Conservation (phyloP, 208 protist genomes). For the Angomonas ambiguus region DNA sequence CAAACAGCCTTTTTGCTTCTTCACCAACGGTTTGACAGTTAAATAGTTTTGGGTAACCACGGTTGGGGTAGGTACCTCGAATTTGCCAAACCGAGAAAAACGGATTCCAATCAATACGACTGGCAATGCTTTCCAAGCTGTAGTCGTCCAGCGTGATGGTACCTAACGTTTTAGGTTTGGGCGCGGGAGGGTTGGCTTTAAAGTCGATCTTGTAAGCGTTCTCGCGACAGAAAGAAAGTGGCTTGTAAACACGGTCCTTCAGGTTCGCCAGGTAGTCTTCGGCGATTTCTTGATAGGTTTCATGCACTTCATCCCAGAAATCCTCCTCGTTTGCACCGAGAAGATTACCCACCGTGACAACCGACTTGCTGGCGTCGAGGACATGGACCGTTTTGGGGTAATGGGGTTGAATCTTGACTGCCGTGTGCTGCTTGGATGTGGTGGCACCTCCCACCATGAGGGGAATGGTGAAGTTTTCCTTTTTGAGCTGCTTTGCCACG, state of each 20-base stretch:
- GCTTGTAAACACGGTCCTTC: conserved; percentile 85
- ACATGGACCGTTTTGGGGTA: conserved; percentile 91
- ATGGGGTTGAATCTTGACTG: conserved; percentile 94
- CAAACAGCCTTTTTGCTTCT: conserved; percentile 92
- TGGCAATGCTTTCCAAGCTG: conserved; percentile 73
- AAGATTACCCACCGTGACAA: conserved; percentile 80
- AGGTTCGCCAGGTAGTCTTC: conserved; percentile 92
- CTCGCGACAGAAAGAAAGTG: conserved; percentile 62
- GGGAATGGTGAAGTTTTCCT: conserved; percentile 73
- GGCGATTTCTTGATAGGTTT: conserved; percentile 90
- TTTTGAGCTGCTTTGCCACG: conserved; percentile 93
- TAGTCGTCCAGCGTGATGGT: conserved; percentile 74
- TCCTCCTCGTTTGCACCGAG: conserved; percentile 51
- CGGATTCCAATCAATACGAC: conserved; percentile 97
- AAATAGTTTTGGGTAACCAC: conserved; percentile 96
- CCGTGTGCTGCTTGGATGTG: conserved; percentile 96
- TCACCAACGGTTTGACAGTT: conserved; percentile 92
- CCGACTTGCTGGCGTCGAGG: conserved; percentile 92
- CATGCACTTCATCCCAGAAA: conserved; percentile 82
- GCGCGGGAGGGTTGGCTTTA: conserved; percentile 34
- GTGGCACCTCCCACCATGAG: conserved; percentile 96
- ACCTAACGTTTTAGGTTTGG: conserved; percentile 63
- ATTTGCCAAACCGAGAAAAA: conserved; percentile 94
- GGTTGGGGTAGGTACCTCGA: conserved; percentile 93
- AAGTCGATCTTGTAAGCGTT: conserved; percentile 74